A percentile compares a stretch with the other conserved stretches of the same genome.
phyloP scores from a whole-genome alignment of 306 rosid species.

The Luffa aegyptiaca region DNA sequence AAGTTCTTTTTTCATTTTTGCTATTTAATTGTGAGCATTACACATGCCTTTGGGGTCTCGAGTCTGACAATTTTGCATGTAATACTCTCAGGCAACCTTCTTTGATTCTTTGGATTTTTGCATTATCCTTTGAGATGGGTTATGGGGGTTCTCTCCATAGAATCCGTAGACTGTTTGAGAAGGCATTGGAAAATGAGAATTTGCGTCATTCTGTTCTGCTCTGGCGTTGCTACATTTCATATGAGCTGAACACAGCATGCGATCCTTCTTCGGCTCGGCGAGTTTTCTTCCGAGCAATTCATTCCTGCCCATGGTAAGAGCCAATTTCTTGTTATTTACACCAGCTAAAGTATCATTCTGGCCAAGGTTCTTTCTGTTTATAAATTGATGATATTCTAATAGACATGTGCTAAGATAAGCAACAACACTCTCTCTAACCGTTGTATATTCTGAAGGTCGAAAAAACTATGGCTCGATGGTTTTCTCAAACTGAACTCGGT shows the following conservation, averaged over 20 bases:
- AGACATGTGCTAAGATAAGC: not conserved
- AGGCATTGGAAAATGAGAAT: slow-evolving; percentile 51
- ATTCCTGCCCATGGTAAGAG: slow-evolving; percentile 92
- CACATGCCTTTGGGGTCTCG: not conserved
- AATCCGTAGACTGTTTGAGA: slow-evolving; percentile 82
- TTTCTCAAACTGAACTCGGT: slow-evolving; percentile 56
- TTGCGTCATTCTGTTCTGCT: slow-evolving; percentile 60
- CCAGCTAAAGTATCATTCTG: not conserved
- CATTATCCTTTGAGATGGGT: slow-evolving; percentile 65
- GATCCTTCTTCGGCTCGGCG: slow-evolving; percentile 71
- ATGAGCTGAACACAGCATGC: slow-evolving; percentile 42
- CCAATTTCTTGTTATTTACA: not conserved
- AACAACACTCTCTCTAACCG: not conserved
- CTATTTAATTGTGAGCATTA: not conserved
- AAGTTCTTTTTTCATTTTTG: not conserved
- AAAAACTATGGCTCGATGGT: slow-evolving; percentile 88
- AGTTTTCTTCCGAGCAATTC: slow-evolving; percentile 86
- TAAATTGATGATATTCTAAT: not conserved
- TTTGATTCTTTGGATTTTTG: slow-evolving; percentile 65
- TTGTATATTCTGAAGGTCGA: slow-evolving; percentile 49
- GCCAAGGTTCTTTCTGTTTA: not conserved
- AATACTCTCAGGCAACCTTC: slow-evolving; percentile 71
- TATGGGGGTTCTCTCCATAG: slow-evolving; percentile 62
- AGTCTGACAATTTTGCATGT: slow-evolving; percentile 1
- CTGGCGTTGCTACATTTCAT: slow-evolving; percentile 81